These are phyloP conservation scores for Lachancea kluyveri DNA, from an alignment of 805 yeast species.

Conservation along the genomic window DNA sequence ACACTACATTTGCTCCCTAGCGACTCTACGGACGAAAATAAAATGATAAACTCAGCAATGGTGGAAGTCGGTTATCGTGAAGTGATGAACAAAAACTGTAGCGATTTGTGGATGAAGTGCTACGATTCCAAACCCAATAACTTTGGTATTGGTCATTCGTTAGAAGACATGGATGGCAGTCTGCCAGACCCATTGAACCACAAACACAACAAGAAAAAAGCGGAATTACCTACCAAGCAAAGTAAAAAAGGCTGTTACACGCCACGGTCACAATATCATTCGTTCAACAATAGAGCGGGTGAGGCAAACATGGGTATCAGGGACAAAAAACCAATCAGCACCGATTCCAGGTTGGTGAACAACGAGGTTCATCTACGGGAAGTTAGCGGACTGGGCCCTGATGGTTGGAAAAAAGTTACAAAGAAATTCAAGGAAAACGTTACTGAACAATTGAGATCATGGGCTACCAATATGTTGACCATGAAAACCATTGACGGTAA, in stretches of 20 bases:
- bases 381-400: conserved; percentile 71
- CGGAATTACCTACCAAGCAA: conserved; percentile 10
- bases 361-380: conserved; percentile 61
- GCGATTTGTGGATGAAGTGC: conserved; percentile 41
- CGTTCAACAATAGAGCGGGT: conserved; percentile 88
- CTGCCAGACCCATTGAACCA: conserved; percentile 16
- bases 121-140: conserved; percentile 33
- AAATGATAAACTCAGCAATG: conserved; percentile 49
- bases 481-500: conserved; percentile 31
- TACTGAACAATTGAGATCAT: conserved; percentile 46
- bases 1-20: conserved; percentile 18
- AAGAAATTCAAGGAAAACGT: conserved; percentile 46
- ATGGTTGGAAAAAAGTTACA: conserved; percentile 46
- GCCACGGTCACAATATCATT: conserved; percentile 29
- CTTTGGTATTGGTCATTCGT: conserved; percentile 11
- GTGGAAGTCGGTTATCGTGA: conserved; percentile 71
- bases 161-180: not conserved
- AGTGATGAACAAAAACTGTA: conserved; percentile 38
- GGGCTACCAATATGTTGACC: conserved; percentile 43
- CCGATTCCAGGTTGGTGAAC: conserved; percentile 74
- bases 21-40: conserved; percentile 4
- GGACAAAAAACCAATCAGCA: conserved; percentile 73
- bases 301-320: conserved; percentile 79
- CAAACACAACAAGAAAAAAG: conserved; percentile 14
- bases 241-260: not conserved